Evolutionary conservation across 2,329 filamentous ascomycete species (phyloP).

Genomic region (Davidsoniella eucalypti): DNA sequence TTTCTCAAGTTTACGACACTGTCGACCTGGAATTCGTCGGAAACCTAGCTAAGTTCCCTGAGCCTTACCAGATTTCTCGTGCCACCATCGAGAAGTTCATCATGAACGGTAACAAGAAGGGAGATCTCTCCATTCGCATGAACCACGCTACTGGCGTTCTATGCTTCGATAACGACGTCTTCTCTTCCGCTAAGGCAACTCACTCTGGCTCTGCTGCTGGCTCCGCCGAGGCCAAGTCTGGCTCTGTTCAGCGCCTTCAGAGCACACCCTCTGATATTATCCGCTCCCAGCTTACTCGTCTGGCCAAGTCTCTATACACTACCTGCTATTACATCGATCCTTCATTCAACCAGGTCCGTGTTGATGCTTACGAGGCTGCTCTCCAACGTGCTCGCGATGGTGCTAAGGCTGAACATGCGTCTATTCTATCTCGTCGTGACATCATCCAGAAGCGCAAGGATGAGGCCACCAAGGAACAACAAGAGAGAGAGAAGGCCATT

Average conservation of each 20-base stretch:
- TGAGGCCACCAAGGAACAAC: slow-evolving; percentile 73
- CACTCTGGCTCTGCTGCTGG: slow-evolving; percentile 71
- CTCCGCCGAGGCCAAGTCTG: slow-evolving; percentile 70
- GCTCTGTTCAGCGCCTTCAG: slow-evolving; percentile 84
- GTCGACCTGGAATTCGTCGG: slow-evolving; percentile 90
- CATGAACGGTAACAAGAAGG: slow-evolving; percentile 99
- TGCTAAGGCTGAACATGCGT: slow-evolving; percentile 79
- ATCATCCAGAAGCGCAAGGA: slow-evolving; percentile 96
- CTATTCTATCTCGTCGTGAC: slow-evolving; percentile 70
- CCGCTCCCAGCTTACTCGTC: slow-evolving; percentile 77
- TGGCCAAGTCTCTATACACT: slow-evolving; percentile 79
- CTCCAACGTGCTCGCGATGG: slow-evolving; percentile 70
- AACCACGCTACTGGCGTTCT: slow-evolving; percentile 89
- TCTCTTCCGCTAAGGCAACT: slow-evolving; percentile 87
- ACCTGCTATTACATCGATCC: slow-evolving; percentile 95
- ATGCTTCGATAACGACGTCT: slow-evolving; percentile 95
- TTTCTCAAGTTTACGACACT: slow-evolving; percentile 97
- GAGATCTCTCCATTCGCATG: slow-evolving; percentile 87
- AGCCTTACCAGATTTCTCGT: slow-evolving; percentile 82
- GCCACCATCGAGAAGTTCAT: slow-evolving; percentile 98
- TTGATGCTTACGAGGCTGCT: slow-evolving; percentile 63
- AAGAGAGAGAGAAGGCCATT: slow-evolving; percentile 82
- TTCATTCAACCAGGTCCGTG: slow-evolving; percentile 64
- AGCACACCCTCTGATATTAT: slow-evolving; percentile 97
- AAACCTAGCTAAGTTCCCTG: slow-evolving; percentile 85